These are phyloP conservation scores for Pisolithus microcarpus DNA, from an alignment of 768 basidiomycete species.

Conservation along the genomic window DNA sequence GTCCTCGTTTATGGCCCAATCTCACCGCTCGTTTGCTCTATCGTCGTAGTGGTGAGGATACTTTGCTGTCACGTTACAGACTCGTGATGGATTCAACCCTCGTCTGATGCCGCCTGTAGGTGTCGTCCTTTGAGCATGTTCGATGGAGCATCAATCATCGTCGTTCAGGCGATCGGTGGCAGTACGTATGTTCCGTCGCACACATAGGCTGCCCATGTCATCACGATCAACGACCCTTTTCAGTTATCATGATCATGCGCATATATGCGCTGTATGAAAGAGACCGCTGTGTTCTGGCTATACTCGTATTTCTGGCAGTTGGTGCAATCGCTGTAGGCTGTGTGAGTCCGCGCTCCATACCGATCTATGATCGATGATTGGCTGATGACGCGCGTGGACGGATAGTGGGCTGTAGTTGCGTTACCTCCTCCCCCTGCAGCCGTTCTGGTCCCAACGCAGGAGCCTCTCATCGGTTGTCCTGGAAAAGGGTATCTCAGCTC, in stretches of 20 bases:
- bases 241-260: slow-evolving; percentile 15
- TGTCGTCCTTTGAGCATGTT: not conserved
- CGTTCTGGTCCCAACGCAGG: no score
- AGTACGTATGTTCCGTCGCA: not conserved
- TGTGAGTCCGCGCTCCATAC: slow-evolving; percentile 1
- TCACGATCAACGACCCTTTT: not conserved
- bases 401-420: no score
- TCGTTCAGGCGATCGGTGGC: not conserved
- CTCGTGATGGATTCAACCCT: not conserved
- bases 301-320: not conserved
- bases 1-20: not conserved
- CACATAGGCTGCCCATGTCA: not conserved
- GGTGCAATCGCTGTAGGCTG: not conserved
- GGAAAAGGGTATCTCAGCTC: no score
- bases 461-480: no score
- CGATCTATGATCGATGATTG: not conserved
- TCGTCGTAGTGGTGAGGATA: not conserved
- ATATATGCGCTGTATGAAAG: slow-evolving; percentile 14
- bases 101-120: not conserved
- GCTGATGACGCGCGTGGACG: not conserved
- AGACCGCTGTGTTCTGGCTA: slow-evolving; percentile 2
- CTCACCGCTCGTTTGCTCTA: not conserved
- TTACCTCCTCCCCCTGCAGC: no score
- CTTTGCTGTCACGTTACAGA: no score
- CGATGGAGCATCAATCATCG: not conserved